A percentile compares a stretch with the other conserved stretches of the same genome.
Conservation (phyloP, 441 rosid genomes). For the Pelargonium cotyledonis region DNA sequence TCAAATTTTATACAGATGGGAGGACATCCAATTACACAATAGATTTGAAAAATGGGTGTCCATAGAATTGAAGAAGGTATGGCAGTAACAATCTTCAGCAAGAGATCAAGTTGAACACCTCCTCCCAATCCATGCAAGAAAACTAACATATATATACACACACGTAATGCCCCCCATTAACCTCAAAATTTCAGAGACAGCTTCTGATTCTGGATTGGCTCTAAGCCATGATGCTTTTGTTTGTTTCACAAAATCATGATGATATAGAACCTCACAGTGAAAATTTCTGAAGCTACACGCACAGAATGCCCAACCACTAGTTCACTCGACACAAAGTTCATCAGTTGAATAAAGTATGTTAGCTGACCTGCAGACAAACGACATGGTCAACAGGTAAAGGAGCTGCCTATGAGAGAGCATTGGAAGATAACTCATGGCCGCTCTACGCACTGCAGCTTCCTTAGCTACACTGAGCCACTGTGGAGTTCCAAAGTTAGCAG, state of each 20-base stretch:
- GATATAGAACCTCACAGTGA: background rate
- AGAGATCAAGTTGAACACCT: background rate
- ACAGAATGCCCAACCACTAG: constrained; percentile 8
- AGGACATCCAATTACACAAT: background rate
- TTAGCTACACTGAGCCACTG: constrained; percentile 95
- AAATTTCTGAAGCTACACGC: constrained; percentile 9
- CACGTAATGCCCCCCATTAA: background rate
- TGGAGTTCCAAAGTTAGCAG: constrained; percentile 98
- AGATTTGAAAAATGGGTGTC: background rate
- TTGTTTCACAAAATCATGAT: constrained; percentile 7
- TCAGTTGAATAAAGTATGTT: constrained; percentile 17
- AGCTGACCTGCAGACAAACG: constrained; percentile 84
- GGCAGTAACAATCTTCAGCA: background rate
- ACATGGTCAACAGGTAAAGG: constrained; percentile 93
- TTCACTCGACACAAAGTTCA: background rate
- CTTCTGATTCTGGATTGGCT: constrained; percentile 5
- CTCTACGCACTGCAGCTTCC: constrained; percentile 99
- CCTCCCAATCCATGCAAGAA: background rate
- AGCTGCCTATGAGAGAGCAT: constrained; percentile 99
- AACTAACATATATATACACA: constrained; percentile 2
- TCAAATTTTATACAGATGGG: background rate
- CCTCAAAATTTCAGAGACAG: background rate
- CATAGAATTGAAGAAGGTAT: background rate
- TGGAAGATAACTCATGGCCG: constrained; percentile 99
- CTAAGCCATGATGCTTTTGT: background rate